Base-by-base conservation (phyloP, 164 flowering plant species). In the Brasenia schreberi region DNA sequence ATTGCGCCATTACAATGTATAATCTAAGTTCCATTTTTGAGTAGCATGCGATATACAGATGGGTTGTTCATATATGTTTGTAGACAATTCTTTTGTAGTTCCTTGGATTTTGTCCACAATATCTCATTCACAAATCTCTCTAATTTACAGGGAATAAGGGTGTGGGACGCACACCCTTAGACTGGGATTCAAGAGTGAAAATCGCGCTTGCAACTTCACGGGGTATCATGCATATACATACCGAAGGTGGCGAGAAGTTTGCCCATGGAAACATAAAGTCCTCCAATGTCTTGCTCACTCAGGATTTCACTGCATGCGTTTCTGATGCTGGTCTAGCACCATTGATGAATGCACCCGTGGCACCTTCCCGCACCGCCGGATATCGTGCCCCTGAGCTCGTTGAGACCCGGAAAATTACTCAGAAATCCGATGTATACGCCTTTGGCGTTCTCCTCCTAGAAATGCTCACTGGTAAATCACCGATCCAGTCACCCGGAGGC, bases 301-400 rank as follows among this genome's bases (percentile, higher is more conserved):
- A 80, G 43, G 79, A 85, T 1, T 75, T 80, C 27, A 87, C 82
- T 5, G 85, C 88, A 27, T 80, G 83, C 2, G 82, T 91, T 27
- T 84, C 93, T 7, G 97, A 91, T 70, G 84, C 86, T 56, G 96
- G 97, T 42, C 78, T 91, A 3, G 83, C 88, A n/a, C 84, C 86
- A 18, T 83, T 91, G 5, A 85, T 86, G 49, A 89, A 84, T 23
- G 75, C 86, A 44, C 78, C 90, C 4, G 85, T 89, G 27, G 79
- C 76, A 64, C 59, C 72, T 44, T 23, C 63, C 63, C 75, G 91
- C 3, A 82, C 79, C 7, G 78, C 81, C 5, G 93, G 97, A 45
- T 91, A 91, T 71, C 83, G 93, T 0, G 97, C 97, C n/a, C 97
- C 97, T 3, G 97, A 91, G 71, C 88, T 86, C 17, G 81, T 89